These are phyloP conservation scores for Bryoerythrophyllum caledonicum DNA, from an alignment of 225 moss, liverwort and hornwort species.

Conservation along the genomic window DNA sequence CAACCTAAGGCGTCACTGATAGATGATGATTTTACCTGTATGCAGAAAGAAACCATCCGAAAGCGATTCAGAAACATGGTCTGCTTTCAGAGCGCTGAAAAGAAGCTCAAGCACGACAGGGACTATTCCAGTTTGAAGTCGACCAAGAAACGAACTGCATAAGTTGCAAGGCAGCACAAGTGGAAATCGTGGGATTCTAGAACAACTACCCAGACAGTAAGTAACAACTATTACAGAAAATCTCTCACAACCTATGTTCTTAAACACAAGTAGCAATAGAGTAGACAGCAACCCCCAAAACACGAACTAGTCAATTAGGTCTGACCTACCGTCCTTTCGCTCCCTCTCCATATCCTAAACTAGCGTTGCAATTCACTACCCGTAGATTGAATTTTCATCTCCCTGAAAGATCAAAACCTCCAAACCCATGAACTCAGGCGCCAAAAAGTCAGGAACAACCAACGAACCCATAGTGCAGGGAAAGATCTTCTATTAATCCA, in stretches of 20 bases:
- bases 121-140: slow-evolving; percentile 2
- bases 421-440: background rate
- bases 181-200: slow-evolving; percentile 1
- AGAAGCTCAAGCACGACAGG: slow-evolving; percentile 19
- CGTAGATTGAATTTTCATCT: background rate
- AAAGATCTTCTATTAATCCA: slow-evolving; percentile 33
- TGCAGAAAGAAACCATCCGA: slow-evolving; percentile 24
- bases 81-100: slow-evolving; percentile 10
- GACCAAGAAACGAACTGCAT: slow-evolving; percentile 7
- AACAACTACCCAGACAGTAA: background rate
- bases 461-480: slow-evolving; percentile 13
- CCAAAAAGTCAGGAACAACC: background rate
- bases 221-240: slow-evolving; percentile 4
- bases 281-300: background rate
- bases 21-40: background rate
- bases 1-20: background rate
- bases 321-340: slow-evolving; percentile 2
- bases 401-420: background rate
- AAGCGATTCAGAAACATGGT: slow-evolving; percentile 23
- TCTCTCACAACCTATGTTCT: background rate
- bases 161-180: background rate
- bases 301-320: background rate
- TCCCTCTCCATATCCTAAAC: background rate
- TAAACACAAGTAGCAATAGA: background rate
- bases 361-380: background rate